Evolutionary conservation across 1,284 basidiomycete species (phyloP), one percentile per base, ranked within the genome.

Genomic region (Boletus chippewaensis): DNA sequence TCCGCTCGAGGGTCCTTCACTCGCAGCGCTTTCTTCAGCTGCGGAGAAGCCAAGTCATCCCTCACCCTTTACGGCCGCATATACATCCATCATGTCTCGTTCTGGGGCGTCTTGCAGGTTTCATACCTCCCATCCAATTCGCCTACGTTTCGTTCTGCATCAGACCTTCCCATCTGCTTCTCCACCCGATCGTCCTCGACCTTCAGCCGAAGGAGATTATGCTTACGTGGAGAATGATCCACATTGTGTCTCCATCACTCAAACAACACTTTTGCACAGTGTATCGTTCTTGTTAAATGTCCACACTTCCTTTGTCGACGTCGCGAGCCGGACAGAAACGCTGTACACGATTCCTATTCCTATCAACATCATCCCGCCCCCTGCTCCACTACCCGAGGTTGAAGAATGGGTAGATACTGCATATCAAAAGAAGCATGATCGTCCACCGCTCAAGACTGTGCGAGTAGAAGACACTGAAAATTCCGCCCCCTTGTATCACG

Each of bases 371-470:
- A 71, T 89, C 42, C 81, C 87, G 22, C 80, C 83, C 2, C 74
- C 82, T 12, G 87, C 88, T 0, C 83, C 83, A 13, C 75, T 88
- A 15, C 85, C 87, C 4, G 81, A 88, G 63, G 78, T 87, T 4
- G 83, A 84, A 34, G 76, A 74, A 46, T 78, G 78, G 41, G 67
- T 89, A 26, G 85, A 86, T 56, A 75, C 74, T 16, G 86, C 84
- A 7, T 91, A 91, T 65, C 79, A 79, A 60, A 91, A 91, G 74
- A 91, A 91, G 62, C 87, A 91, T 59, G 88, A 91, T 60, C 76
- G 77, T 7, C 88, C 87, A 12, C 88, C 88, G 3, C 64, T 74
- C 4, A 78, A 73, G 59, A 91, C 87, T 0, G 76, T 83, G 32
- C 73, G 87, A 44, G 68, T 75, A 31, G 85, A 87, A 49, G 87